Evolutionary conservation across 2,329 filamentous ascomycete genomes (phyloP).

Genomic region (Aspergillus jensenii): DNA sequence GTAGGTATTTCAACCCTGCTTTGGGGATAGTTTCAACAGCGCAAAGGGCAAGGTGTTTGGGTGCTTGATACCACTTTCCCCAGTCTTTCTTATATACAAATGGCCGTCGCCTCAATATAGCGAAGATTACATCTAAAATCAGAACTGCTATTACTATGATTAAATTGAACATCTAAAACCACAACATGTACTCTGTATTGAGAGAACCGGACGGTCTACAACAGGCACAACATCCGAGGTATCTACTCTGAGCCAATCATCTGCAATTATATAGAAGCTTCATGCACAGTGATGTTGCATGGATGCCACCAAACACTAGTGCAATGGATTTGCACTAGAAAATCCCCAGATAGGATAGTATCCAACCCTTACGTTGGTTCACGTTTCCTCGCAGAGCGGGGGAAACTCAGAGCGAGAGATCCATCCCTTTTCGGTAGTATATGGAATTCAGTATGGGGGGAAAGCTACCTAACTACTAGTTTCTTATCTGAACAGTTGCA

Average conservation of each 20-base stretch:
- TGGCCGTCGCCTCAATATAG: conserved; percentile 5
- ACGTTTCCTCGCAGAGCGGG: no score
- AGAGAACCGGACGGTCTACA: background rate
- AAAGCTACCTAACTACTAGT: no score
- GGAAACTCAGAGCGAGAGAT: no score
- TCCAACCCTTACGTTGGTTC: no score
- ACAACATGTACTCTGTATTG: background rate
- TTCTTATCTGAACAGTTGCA: no score
- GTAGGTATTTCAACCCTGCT: background rate
- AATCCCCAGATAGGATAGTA: background rate
- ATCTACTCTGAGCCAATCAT: background rate
- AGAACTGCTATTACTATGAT: background rate
- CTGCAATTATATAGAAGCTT: background rate
- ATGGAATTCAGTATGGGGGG: no score
- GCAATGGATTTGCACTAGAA: background rate
- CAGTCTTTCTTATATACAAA: background rate
- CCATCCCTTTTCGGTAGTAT: no score
- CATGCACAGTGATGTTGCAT: background rate
- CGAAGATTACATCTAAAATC: no score
- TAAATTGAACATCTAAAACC: background rate
- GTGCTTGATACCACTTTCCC: background rate
- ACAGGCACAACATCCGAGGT: background rate
- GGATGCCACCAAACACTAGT: background rate
- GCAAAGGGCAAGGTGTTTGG: conserved; percentile 3
- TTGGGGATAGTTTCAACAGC: background rate